Percentiles rank a stretch among this genome's conserved stretches.
Conservation (phyloP, 2,329 filamentous ascomycete species). For the Dactylonectria estremocensis region DNA sequence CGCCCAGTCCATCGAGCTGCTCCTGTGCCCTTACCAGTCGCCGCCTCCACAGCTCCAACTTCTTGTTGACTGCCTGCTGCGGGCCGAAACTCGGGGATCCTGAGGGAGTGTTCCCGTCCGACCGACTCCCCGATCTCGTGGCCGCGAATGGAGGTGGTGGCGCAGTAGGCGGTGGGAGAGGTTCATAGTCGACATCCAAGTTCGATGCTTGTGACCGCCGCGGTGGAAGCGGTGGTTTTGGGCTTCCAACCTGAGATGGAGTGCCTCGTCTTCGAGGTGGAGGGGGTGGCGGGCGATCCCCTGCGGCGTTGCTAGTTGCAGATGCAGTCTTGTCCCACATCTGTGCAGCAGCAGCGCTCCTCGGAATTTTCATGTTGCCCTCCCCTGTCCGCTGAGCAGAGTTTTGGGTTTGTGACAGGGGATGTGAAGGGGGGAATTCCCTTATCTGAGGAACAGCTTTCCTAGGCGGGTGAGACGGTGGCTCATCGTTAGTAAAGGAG, state of each 20-base stretch:
- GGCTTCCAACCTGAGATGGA: constrained; percentile 49
- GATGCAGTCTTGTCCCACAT: constrained; percentile 34
- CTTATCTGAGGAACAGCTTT: constrained; percentile 47
- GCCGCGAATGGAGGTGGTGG: constrained; percentile 43
- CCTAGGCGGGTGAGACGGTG: constrained; percentile 55
- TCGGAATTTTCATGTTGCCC: constrained; percentile 37
- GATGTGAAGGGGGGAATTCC: constrained; percentile 52
- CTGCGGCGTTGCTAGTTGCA: constrained; percentile 19
- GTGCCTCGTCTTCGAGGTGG: constrained; percentile 64
- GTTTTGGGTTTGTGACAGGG: constrained; percentile 59
- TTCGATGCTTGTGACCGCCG: constrained; percentile 55
- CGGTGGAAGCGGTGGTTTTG: constrained; percentile 50
- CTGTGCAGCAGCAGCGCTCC: constrained; percentile 35
- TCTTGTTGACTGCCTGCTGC: constrained; percentile 69
- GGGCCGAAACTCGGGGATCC: constrained; percentile 55
- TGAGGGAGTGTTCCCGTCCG: constrained; percentile 53
- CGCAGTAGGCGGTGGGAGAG: constrained; percentile 53
- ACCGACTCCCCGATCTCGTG: constrained; percentile 48
- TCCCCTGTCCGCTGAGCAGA: constrained; percentile 53
- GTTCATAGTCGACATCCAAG: constrained; percentile 60
- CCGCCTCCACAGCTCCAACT: constrained; percentile 80
- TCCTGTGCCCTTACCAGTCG: constrained; percentile 77
- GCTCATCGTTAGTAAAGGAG: constrained; percentile 34
- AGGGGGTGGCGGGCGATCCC: constrained; percentile 60
- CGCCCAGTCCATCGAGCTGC: constrained; percentile 73